Base-by-base conservation (phyloP, 148 eudicot species). In the Heliamphora exappendiculata region DNA sequence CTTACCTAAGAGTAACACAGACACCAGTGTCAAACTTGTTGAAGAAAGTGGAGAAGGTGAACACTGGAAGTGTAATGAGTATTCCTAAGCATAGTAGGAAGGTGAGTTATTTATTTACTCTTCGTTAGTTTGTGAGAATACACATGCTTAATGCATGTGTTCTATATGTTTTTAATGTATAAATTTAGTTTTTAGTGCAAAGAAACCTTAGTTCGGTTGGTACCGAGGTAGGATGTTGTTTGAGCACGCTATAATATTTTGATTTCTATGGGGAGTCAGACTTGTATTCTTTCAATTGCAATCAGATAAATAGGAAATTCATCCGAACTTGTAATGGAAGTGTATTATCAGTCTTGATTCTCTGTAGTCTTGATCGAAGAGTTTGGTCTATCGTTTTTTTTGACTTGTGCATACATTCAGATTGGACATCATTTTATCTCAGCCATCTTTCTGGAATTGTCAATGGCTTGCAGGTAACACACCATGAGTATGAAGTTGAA, bases 401-500 rank as follows among this genome's bases (percentile, higher is more conserved):
- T 22, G 12, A 47, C 19, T 24, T 24, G 5, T 14, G 10, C 24
- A 11, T 50, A 34, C 28, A 55, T 53, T 83, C 39, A 51, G 53
- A 62, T 13, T 20, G 59, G 71, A 67, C 53, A 26, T 37, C 26
- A 39, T 44, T 75, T 76, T 72, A 22, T 37, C 31, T 22, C 42
- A 34, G 17, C 63, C 53, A 66, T 49, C 42, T 72, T 79, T 53
- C 62, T 75, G 20, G 47, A 39, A 42, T 44, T 67, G 36, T 63
- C 51, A 28, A 34, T 70, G 68, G 67, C 70, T 33, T 81, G 70
- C 87, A 94, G 98, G 98, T 91, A 73, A 95, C 91, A 82, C 97
- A 85, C 74, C 97, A 82, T 41, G 98, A 95, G 81, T 95, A 89
- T 81, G 99, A 95, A 82, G 93, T 92, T 84, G 99, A 95, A 85